A percentile compares a stretch with the other conserved stretches of the same genome.
These are phyloP conservation scores for Phalaenopsis equestris DNA, from an alignment of 106 monocot species.

Conservation along the genomic window DNA sequence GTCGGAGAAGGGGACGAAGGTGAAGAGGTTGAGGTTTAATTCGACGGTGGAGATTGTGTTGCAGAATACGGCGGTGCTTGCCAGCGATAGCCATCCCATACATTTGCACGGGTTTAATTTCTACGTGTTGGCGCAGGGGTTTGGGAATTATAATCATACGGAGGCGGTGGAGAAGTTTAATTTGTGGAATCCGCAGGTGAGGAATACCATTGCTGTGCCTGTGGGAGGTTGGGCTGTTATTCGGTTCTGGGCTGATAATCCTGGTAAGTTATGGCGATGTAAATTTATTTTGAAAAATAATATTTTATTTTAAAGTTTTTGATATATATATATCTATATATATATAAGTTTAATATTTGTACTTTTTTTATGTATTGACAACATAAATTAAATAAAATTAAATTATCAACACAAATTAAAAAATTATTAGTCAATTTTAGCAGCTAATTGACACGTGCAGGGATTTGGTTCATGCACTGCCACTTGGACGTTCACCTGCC, in stretches of 20 bases:
- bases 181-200: slow-evolving; percentile 41
- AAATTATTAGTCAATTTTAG: too few species aligned
- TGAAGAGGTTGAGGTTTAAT: slow-evolving; percentile 50
- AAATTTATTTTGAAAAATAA: too few species aligned
- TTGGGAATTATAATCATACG: slow-evolving; percentile 44
- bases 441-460: slow-evolving; percentile 5
- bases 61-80: slow-evolving; percentile 60
- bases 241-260: slow-evolving; percentile 63
- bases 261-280: slow-evolving; percentile 24
- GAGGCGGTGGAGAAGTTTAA: slow-evolving; percentile 32
- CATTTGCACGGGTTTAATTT: slow-evolving; percentile 73
- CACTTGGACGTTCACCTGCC: slow-evolving; percentile 51
- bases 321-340: too few species aligned
- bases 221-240: slow-evolving; percentile 74
- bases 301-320: too few species aligned
- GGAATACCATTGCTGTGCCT: slow-evolving; percentile 72
- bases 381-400: too few species aligned
- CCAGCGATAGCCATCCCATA: slow-evolving; percentile 49
- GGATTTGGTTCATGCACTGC: slow-evolving; percentile 67
- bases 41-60: slow-evolving; percentile 57
- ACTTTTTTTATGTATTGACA: too few species aligned
- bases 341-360: too few species aligned
- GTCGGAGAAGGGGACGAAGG: slow-evolving; percentile 34
- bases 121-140: slow-evolving; percentile 60
- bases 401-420: too few species aligned